Conservation (phyloP, 2,329 filamentous ascomycete species). For the Alternaria arbusti region DNA sequence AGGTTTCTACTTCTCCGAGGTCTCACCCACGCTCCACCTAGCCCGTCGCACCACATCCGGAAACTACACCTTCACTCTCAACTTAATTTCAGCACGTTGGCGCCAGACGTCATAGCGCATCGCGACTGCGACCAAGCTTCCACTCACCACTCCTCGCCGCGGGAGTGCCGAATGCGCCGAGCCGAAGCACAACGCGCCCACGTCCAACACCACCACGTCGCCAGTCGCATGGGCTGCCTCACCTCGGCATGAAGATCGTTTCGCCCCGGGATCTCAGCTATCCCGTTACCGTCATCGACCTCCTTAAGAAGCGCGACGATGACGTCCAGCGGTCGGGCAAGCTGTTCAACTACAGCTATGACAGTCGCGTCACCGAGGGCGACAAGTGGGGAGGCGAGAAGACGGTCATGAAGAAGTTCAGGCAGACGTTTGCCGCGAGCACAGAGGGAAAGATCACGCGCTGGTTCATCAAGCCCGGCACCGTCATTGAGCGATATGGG, state of each 20-base stretch:
- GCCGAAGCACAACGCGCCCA: slow-evolving; percentile 34
- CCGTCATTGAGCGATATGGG: slow-evolving; percentile 61
- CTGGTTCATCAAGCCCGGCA: slow-evolving; percentile 75
- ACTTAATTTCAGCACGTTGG: not conserved
- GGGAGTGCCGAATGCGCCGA: slow-evolving; percentile 42
- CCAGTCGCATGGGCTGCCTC: slow-evolving; percentile 41
- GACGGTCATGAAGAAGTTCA: slow-evolving; percentile 72
- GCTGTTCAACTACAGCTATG: slow-evolving; percentile 87
- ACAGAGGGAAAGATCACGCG: slow-evolving; percentile 77
- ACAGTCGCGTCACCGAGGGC: slow-evolving; percentile 70
- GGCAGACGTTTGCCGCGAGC: slow-evolving; percentile 81
- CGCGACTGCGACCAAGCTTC: not conserved
- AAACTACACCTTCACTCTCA: not conserved
- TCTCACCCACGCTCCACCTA: not conserved
- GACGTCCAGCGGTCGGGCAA: slow-evolving; percentile 75
- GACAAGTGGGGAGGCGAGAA: slow-evolving; percentile 77
- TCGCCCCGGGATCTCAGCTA: slow-evolving; percentile 72
- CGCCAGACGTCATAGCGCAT: not conserved
- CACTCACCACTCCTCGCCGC: slow-evolving; percentile 4
- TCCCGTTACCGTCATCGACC: slow-evolving; percentile 87
- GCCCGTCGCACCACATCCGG: not conserved
- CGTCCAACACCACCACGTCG: slow-evolving; percentile 17
- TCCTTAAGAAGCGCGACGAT: slow-evolving; percentile 79
- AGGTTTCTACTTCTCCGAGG: not conserved
- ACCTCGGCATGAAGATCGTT: slow-evolving; percentile 55